A percentile compares a stretch with the other conserved stretches of the same genome.
Evolutionary conservation across 2,329 filamentous ascomycete species (phyloP).

Genomic region (Pezicula rhizophila): DNA sequence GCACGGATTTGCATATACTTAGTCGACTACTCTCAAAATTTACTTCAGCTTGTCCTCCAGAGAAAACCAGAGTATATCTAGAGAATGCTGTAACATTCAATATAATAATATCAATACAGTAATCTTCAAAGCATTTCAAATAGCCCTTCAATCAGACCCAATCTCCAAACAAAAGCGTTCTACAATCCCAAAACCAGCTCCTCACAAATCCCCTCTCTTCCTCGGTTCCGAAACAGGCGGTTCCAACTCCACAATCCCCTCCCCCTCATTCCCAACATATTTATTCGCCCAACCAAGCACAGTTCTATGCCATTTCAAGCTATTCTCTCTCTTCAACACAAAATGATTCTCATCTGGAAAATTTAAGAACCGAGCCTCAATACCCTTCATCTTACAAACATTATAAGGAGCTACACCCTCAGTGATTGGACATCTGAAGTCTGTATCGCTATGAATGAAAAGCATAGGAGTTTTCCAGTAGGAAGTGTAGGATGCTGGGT

Average conservation of each 20-base stretch:
- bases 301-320: constrained; percentile 77
- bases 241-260: not conserved
- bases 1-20: no score
- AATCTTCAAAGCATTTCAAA: no score
- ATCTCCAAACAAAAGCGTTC: no score
- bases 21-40: no score
- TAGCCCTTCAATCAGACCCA: no score
- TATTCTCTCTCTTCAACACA: constrained; percentile 87
- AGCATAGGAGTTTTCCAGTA: constrained; percentile 83
- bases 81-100: no score
- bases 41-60: no score
- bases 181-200: no score
- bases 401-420: constrained; percentile 65
- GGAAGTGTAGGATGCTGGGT: constrained; percentile 53
- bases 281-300: constrained; percentile 69
- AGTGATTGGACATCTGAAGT: constrained; percentile 77
- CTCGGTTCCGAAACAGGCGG: not conserved
- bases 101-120: no score
- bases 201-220: not conserved
- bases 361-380: constrained; percentile 55
- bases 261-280: not conserved
- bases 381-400: constrained; percentile 50
- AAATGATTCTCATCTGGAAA: constrained; percentile 67
- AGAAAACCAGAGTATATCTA: no score
- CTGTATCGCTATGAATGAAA: constrained; percentile 80